A percentile compares a stretch with the other conserved stretches of the same genome.
These are phyloP conservation scores for Trametes cinnabarina DNA, from an alignment of 768 basidiomycete genomes.

Conservation along the genomic window DNA sequence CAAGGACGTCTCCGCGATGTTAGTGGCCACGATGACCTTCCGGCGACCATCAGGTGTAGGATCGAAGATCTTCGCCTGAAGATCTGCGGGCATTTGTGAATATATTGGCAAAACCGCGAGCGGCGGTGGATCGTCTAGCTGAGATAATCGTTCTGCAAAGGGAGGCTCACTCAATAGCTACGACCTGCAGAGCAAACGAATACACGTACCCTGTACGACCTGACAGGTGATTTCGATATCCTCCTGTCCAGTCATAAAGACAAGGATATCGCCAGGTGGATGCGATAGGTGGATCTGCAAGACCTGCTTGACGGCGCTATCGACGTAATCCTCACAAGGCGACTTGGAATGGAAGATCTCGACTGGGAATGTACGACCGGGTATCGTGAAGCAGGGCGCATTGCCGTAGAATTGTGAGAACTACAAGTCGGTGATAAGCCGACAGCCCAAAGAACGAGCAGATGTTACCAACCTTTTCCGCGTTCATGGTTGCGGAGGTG, in stretches of 20 bases:
- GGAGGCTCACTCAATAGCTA: neutral
- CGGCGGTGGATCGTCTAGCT: conserved; percentile 87
- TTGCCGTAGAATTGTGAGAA: conserved; percentile 96
- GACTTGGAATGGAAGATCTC: conserved; percentile 96
- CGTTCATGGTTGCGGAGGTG: conserved; percentile 99
- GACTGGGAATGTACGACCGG: conserved; percentile 94
- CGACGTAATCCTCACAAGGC: conserved; percentile 98
- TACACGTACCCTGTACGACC: conserved; percentile 74
- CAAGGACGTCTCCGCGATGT: conserved; percentile 97
- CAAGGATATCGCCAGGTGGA: conserved; percentile 91
- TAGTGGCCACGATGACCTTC: conserved; percentile 98
- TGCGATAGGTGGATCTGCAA: conserved; percentile 93
- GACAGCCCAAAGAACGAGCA: neutral
- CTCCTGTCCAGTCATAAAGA: conserved; percentile 99
- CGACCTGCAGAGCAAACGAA: neutral
- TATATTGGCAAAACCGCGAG: conserved; percentile 96
- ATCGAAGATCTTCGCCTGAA: conserved; percentile 97
- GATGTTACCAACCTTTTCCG: conserved; percentile 73
- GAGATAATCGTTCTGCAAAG: conserved; percentile 76
- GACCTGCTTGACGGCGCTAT: conserved; percentile 96
- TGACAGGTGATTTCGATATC: conserved; percentile 98
- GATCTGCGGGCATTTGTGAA: conserved; percentile 98
- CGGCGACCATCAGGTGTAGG: conserved; percentile 90
- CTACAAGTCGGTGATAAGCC: conserved; percentile 36
- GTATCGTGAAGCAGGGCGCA: conserved; percentile 93